A percentile compares a stretch with the other conserved stretches of the same genome.
These are phyloP conservation scores for Coniosporium apollinis DNA, from an alignment of 495 filamentous ascomycete species.

Conservation along the genomic window DNA sequence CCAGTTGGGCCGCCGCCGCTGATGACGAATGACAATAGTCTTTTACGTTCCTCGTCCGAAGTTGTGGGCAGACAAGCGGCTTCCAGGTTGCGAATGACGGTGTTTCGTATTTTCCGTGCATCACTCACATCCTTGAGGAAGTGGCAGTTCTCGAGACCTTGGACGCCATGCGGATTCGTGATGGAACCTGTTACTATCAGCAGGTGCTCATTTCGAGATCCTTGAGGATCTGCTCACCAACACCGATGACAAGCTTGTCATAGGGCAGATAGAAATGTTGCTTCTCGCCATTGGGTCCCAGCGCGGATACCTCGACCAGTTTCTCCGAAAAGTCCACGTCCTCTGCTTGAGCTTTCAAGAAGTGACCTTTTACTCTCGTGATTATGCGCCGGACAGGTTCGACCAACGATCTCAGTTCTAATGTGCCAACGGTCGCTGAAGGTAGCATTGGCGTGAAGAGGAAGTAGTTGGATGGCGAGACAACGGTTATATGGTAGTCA, in stretches of 20 bases:
- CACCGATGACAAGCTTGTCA: slow-evolving; percentile 92
- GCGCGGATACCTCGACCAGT: slow-evolving; percentile 70
- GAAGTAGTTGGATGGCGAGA: slow-evolving; percentile 92
- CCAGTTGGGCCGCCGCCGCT: slow-evolving; percentile 93
- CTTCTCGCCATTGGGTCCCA: slow-evolving; percentile 49
- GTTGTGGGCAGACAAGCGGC: slow-evolving; percentile 86
- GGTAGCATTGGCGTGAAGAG: slow-evolving; percentile 96
- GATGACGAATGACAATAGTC: slow-evolving; percentile 84
- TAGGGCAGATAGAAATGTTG: slow-evolving; percentile 88
- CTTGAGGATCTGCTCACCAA: slow-evolving; percentile 36
- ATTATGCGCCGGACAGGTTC: slow-evolving; percentile 86
- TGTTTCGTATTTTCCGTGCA: slow-evolving; percentile 73
- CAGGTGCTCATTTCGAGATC: background rate
- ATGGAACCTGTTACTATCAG: slow-evolving; percentile 42
- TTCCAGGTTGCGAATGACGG: slow-evolving; percentile 84
- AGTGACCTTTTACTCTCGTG: slow-evolving; percentile 63
- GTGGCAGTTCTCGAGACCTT: slow-evolving; percentile 84
- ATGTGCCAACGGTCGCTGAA: slow-evolving; percentile 85
- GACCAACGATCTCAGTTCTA: slow-evolving; percentile 77
- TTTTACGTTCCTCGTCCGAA: slow-evolving; percentile 68
- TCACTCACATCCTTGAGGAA: slow-evolving; percentile 91
- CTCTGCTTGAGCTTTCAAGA: slow-evolving; percentile 68
- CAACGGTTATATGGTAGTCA: slow-evolving; percentile 85
- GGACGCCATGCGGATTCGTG: slow-evolving; percentile 90
- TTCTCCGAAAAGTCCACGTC: slow-evolving; percentile 84